A percentile compares a stretch with the other conserved stretches of the same genome.
Conservation (phyloP, 257 asterid genomes). For the Nicotiana benthamiana region DNA sequence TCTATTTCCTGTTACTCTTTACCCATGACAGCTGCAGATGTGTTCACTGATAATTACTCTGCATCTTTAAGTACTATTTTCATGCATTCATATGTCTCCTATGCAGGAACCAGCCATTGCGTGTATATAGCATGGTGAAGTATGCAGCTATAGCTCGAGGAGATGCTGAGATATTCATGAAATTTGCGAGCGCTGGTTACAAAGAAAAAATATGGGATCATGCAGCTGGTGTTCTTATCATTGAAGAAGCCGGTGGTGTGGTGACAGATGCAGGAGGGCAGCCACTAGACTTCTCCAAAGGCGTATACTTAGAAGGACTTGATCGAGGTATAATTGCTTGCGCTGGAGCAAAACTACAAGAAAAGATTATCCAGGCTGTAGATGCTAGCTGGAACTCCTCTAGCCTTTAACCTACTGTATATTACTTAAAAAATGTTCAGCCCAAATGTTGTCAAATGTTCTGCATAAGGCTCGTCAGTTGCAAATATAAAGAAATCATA, state of each 20-base stretch:
- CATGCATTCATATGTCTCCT: background rate
- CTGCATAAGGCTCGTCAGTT: background rate
- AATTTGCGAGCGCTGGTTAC: conserved; percentile 65
- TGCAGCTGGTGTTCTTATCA: conserved; percentile 78
- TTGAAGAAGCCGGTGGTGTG: conserved; percentile 80
- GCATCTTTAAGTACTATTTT: background rate
- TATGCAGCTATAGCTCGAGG: conserved; percentile 89
- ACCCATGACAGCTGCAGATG: background rate
- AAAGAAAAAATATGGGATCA: conserved; percentile 96
- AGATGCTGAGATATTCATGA: conserved; percentile 81
- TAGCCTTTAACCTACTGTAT: conserved; percentile 29
- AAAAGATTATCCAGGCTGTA: conserved; percentile 59
- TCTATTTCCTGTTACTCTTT: background rate
- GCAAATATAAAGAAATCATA: background rate
- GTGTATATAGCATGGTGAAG: conserved; percentile 69
- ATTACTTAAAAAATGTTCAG: background rate
- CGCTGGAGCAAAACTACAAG: conserved; percentile 57
- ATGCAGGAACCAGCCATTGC: conserved; percentile 69
- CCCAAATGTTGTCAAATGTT: background rate
- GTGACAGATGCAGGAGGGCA: conserved; percentile 82
- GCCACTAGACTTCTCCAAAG: conserved; percentile 61
- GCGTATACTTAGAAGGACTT: conserved; percentile 68
- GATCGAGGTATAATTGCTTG: conserved; percentile 78
- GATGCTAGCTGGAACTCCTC: conserved; percentile 92
- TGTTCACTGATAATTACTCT: background rate